phyloP scores from a whole-genome alignment of 2,329 filamentous ascomycete species.

The Leptographium procerum region DNA sequence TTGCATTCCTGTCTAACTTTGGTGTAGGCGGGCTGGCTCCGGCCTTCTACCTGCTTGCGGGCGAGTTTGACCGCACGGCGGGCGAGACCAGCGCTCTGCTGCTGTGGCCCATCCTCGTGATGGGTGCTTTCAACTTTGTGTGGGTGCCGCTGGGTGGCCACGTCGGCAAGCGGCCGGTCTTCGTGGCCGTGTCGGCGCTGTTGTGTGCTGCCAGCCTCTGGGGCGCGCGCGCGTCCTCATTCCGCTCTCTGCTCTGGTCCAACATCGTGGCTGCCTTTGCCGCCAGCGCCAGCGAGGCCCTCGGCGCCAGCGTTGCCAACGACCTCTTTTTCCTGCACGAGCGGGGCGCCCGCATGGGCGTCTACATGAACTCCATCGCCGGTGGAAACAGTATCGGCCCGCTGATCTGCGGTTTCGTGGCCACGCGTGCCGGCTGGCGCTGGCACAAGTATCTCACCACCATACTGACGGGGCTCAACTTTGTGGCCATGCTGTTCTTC shows the following conservation, averaged over 20 bases:
- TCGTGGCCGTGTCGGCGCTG: conserved; percentile 28
- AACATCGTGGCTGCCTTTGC: conserved; percentile 33
- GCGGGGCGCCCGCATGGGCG: conserved; percentile 19
- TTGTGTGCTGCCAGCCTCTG: conserved; percentile 29
- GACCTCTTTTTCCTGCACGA: conserved; percentile 23
- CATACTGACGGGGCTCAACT: conserved; percentile 18
- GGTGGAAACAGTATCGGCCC: conserved; percentile 21
- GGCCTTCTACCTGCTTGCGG: conserved; percentile 29
- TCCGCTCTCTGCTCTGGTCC: conserved; percentile 30
- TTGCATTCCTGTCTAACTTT: conserved; percentile 34
- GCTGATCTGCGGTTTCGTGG: conserved; percentile 20
- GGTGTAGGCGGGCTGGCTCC: conserved; percentile 31
- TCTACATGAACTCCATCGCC: conserved; percentile 20
- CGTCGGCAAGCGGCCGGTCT: conserved; percentile 33
- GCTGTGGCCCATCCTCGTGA: conserved; percentile 30
- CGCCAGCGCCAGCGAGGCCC: conserved; percentile 30
- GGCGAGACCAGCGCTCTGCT: conserved; percentile 30
- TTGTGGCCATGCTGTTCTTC: conserved; percentile 18
- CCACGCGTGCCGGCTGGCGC: conserved; percentile 19
- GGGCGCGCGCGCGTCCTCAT: conserved; percentile 29
- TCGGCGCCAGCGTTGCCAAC: conserved; percentile 25
- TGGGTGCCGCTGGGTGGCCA: conserved; percentile 36
- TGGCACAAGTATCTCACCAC: conserved; percentile 22
- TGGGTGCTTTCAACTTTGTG: conserved; percentile 36
- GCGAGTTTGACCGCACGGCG: conserved; percentile 30